phyloP scores from a whole-genome alignment of 148 eudicot genomes.

The Rhododendron ferrugineum region DNA sequence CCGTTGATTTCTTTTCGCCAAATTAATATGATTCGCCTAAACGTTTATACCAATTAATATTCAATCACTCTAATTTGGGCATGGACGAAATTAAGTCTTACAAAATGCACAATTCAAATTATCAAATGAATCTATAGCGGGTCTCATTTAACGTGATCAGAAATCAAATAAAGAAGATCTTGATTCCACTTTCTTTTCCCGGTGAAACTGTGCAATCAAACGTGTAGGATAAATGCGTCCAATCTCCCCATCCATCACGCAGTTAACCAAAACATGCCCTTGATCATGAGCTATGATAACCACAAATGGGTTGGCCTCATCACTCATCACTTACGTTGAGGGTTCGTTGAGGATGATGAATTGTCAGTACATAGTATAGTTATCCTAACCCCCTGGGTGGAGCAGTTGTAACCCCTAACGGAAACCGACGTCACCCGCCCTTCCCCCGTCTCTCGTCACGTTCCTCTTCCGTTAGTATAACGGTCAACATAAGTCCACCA shows the following conservation, averaged over 20 bases:
- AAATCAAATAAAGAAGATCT: background rate
- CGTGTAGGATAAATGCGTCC: background rate
- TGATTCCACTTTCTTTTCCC: background rate
- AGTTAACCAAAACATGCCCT: background rate
- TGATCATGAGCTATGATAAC: background rate
- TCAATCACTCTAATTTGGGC: too few relatives aligned
- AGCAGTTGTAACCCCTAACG: constrained; percentile 14
- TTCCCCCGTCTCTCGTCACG: background rate
- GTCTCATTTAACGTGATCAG: background rate
- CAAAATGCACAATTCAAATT: background rate
- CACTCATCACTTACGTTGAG: background rate
- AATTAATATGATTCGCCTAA: background rate
- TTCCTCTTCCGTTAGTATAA: background rate
- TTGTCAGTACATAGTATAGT: background rate
- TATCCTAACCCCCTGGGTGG: background rate
- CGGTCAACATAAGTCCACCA: background rate
- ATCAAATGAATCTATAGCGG: background rate
- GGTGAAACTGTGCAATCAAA: background rate
- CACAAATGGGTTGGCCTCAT: background rate
- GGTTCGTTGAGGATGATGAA: background rate
- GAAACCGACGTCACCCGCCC: background rate
- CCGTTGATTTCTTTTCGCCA: background rate
- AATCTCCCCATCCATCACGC: background rate
- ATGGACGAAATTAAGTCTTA: background rate
- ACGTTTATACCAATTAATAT: background rate